These are phyloP conservation scores for Cryoendolithus antarcticus DNA, from an alignment of 2,329 filamentous ascomycete genomes.

Conservation along the genomic window DNA sequence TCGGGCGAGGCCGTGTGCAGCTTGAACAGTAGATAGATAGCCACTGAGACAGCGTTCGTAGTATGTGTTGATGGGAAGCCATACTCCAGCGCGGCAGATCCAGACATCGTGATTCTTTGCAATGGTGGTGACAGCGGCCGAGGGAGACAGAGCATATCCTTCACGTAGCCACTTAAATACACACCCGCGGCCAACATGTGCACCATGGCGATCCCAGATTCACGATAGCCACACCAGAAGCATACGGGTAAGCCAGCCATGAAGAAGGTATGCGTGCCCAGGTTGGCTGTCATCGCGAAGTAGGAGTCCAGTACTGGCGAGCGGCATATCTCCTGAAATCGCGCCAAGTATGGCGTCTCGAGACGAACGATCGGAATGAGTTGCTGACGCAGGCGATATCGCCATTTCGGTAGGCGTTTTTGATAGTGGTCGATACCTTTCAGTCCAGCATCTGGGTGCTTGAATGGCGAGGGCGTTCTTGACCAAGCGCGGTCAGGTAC, in stretches of 20 bases:
- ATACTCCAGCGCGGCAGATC: conserved; percentile 87
- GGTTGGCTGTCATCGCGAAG: conserved; percentile 91
- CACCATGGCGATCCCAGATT: conserved; percentile 60
- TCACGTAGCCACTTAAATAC: conserved; percentile 70
- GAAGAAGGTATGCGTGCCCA: conserved; percentile 97
- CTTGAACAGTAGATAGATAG: conserved; percentile 66
- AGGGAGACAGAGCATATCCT: conserved; percentile 86
- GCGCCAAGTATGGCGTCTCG: conserved; percentile 94
- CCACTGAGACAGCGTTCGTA: conserved; percentile 90
- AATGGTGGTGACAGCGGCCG: conserved; percentile 84
- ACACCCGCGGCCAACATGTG: conserved; percentile 57
- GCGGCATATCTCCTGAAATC: conserved; percentile 67
- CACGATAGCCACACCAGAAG: conserved; percentile 89
- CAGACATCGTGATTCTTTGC: conserved; percentile 93
- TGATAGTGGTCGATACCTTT: conserved; percentile 54
- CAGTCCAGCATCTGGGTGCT: conserved; percentile 56
- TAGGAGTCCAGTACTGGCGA: conserved; percentile 83
- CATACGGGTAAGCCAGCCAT: conserved; percentile 89
- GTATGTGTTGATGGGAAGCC: conserved; percentile 96
- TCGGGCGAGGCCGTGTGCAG: conserved; percentile 56
- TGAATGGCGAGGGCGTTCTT: conserved; percentile 16
- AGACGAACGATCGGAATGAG: conserved; percentile 79
- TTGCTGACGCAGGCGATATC: conserved; percentile 69
- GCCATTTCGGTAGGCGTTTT: conserved; percentile 72
- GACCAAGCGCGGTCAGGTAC: conserved; percentile 4